A percentile compares a stretch with the other conserved stretches of the same genome.
These are phyloP conservation scores for Periconia macrospinosa DNA, from an alignment of 2,329 filamentous ascomycete species.

Conservation along the genomic window DNA sequence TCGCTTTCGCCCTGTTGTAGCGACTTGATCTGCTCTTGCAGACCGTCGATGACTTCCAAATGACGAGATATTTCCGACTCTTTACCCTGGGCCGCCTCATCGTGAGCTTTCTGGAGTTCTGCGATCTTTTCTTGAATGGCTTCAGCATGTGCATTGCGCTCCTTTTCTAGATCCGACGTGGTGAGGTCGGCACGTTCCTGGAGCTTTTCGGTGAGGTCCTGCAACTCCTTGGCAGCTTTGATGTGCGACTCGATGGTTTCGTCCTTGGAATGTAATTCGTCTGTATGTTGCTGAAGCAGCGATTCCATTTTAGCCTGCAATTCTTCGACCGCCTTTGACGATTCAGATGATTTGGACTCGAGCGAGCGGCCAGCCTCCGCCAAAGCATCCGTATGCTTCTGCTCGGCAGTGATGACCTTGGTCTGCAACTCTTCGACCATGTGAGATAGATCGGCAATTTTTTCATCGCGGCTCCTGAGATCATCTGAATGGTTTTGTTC, in stretches of 20 bases:
- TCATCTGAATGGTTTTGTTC: slow-evolving; percentile 33
- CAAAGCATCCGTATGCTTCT: slow-evolving; percentile 24
- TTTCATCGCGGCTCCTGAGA: slow-evolving; percentile 27
- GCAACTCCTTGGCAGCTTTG: slow-evolving; percentile 27
- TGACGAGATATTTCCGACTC: slow-evolving; percentile 33
- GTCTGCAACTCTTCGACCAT: slow-evolving; percentile 27
- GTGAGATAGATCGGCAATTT: slow-evolving; percentile 30
- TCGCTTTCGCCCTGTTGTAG: slow-evolving; percentile 40
- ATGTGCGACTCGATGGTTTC: slow-evolving; percentile 30
- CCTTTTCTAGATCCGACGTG: slow-evolving; percentile 29
- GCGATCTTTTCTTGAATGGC: slow-evolving; percentile 26
- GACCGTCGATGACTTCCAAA: slow-evolving; percentile 32
- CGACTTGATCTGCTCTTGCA: slow-evolving; percentile 35
- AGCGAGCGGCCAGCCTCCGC: slow-evolving; percentile 26
- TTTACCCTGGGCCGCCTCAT: slow-evolving; percentile 25
- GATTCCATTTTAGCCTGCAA: slow-evolving; percentile 34
- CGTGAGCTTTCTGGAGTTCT: slow-evolving; percentile 29
- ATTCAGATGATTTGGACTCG: slow-evolving; percentile 32
- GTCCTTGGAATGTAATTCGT: slow-evolving; percentile 34
- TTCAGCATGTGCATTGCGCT: slow-evolving; percentile 30
- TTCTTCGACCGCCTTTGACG: slow-evolving; percentile 33
- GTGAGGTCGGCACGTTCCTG: slow-evolving; percentile 34
- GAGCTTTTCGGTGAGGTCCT: slow-evolving; percentile 26
- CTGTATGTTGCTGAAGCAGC: slow-evolving; percentile 35
- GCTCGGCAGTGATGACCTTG: slow-evolving; percentile 22